Evolutionary conservation across 257 asterid genomes (phyloP), one percentile per base, ranked within the genome.

Genomic region (Solanum medicagineum): DNA sequence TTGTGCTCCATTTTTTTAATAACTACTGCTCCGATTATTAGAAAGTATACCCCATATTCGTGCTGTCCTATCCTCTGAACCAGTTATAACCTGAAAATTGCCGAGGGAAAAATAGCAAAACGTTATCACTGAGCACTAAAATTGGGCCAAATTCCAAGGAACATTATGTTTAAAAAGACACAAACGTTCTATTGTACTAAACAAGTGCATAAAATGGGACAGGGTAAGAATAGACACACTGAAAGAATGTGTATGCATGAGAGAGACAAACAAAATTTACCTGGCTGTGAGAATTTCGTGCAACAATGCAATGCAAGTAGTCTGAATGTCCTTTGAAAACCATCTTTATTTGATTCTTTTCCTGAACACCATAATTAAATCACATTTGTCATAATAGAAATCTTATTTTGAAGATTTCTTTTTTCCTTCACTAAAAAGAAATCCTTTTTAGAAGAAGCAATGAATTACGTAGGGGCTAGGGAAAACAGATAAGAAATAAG

Each of bases 11-110:
- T 83, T 6, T 16, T 63, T 69, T 44, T 51, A 16, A 63, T 40
- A 66, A 83, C 54, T 53, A 24, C 55, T 53, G 81, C 24, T 75
- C 62, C 62, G 24, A 63, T 62, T 54, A 70, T n/a, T 22, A 44
- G 56, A 68, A 66, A 60, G 80, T 75, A 59, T 93, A 96, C 99
- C 99, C 99, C 99, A 96, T 90, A 96, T 92, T 55, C 96, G 93
- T 60, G 96, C 94, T 20, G 97, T 91, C 86, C 99, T 97, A 86
- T 96, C 99, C 93, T 96, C 99, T 77, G 99, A 96, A 89, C 99
- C 99, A 86, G 99, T 96, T 85, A 96, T 89, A 59, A 96, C 91
- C 99, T 95, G 96, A 90, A 89, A 90, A 51, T 26, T 53, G 49
- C 65, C 29, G 22, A 42, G 71, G 45, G 82, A 36, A 36, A 36